Base-by-base conservation (phyloP, 257 asterid genomes). In the Solanum ossicruentum region DNA sequence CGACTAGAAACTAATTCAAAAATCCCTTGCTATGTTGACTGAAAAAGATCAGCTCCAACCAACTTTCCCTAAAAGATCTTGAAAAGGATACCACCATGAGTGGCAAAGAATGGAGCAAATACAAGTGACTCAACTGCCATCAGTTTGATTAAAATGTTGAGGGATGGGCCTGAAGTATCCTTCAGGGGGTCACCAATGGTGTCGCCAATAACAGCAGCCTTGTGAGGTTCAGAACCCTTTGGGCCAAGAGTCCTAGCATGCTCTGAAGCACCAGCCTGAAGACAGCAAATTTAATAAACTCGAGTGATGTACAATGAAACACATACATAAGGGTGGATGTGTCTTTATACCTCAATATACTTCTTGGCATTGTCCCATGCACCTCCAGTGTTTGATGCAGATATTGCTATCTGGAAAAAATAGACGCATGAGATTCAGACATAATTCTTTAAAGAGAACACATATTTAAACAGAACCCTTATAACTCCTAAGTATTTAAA, bases 361-460 rank as follows among this genome's bases (percentile, higher is more conserved):
- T 90, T 90, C 88, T 90, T 90, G 66, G 91, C 92, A 7, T 90
- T 90, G 87, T 90, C 92, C 92, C 92, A 90, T 36, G 92, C 92
- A 77, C 92, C 92, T 23, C 92, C 92, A 21, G 92, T 90, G 89
- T 90, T 90, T 15, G 92, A 90, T 77, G 92, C 92, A 82, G 92
- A 90, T 67, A 90, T 90, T 16, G 92, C 92, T 16, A 90, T 88
- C 91, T 88, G 90, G 57, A 57, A 72, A 28, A 8, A 17, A 16
- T 36, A 52, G 7, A 1, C 47, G 16, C 45, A 52, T 16, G 66
- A 78, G 83, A 28, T 28, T 26, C 28, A 49, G 28, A 78, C 17
- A 78, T 51, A 5, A 78, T 52, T 54, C 12, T 52, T 52, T 4
- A 26, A 52, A 52, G 16, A 75, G 61, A 41, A 23, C 15, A 15